phyloP scores from a whole-genome alignment of 1,284 basidiomycete species.

The Neotropicomus parvogracilis region DNA sequence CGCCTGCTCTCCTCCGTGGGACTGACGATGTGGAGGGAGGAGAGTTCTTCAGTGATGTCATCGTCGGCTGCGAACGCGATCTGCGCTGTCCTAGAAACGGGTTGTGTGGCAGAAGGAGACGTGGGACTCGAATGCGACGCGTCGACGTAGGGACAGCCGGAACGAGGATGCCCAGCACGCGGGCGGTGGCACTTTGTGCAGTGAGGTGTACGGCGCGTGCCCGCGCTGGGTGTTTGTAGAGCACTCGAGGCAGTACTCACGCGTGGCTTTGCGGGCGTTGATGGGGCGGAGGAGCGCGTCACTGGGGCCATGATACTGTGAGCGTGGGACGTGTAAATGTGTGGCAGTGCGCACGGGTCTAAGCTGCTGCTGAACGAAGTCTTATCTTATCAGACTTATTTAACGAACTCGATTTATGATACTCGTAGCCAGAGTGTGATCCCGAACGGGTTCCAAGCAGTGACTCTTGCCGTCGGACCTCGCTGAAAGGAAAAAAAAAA shows the following conservation, averaged over 20 bases:
- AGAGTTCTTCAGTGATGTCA: conserved; percentile 26
- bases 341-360: neutral
- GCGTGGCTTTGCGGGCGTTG: conserved; percentile 26
- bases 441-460: too few species aligned
- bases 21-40: conserved; percentile 32
- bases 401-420: too few species aligned
- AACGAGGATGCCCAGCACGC: conserved; percentile 52
- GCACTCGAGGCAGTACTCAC: conserved; percentile 7
- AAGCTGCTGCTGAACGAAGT: too few species aligned
- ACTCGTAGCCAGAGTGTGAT: too few species aligned
- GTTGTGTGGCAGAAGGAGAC: conserved; percentile 18
- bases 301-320: conserved; percentile 23
- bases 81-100: neutral
- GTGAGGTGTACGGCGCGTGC: conserved; percentile 40
- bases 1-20: conserved; percentile 18
- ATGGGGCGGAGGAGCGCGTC: conserved; percentile 31
- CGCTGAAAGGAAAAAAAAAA: too few species aligned
- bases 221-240: conserved; percentile 16
- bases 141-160: conserved; percentile 47
- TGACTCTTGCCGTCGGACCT: too few species aligned
- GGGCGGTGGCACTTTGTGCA: conserved; percentile 54
- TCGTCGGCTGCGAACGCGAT: conserved; percentile 12
- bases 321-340: neutral
- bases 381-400: too few species aligned
- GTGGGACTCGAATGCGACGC: conserved; percentile 20